phyloP scores from a whole-genome alignment of 345 rosid genomes.

The Raphanus raphanistrum region DNA sequence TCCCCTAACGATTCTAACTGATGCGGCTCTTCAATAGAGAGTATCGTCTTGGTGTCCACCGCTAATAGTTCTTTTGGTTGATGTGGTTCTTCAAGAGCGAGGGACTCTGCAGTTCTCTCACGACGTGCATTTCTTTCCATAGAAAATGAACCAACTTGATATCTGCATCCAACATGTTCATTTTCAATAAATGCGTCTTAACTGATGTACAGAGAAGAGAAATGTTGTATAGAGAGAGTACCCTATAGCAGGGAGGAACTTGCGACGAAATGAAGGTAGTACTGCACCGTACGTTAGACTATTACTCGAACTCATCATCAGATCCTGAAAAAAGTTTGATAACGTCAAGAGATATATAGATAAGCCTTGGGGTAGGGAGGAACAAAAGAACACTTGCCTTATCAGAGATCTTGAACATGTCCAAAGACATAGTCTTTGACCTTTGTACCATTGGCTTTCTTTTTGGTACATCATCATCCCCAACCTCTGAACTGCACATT shows the following conservation, averaged over 20 bases:
- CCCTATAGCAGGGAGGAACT: constrained; percentile 21
- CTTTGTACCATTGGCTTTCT: constrained; percentile 44
- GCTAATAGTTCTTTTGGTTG: background rate
- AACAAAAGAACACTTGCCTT: constrained; percentile 36
- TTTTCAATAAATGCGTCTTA: too few relatives aligned
- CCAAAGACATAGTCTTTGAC: constrained; percentile 50
- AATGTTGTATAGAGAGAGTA: constrained; percentile 20
- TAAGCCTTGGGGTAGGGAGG: constrained; percentile 40
- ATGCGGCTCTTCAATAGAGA: background rate
- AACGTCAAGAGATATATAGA: background rate
- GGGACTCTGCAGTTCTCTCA: constrained; percentile 8
- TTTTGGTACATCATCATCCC: constrained; percentile 43
- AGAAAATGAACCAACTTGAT: constrained; percentile 4
- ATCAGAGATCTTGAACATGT: constrained; percentile 51
- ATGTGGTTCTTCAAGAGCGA: constrained; percentile 15
- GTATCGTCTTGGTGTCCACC: background rate
- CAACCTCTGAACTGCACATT: constrained; percentile 44
- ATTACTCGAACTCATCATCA: constrained; percentile 14
- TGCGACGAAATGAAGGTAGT: constrained; percentile 15
- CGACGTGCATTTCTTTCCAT: constrained; percentile 12
- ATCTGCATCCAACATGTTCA: constrained; percentile 17
- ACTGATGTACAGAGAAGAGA: constrained; percentile 12
- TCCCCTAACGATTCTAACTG: background rate
- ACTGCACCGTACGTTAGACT: constrained; percentile 7
- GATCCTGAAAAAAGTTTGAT: constrained; percentile 16